A percentile compares a stretch with the other conserved stretches of the same genome.
Conservation (phyloP, 2,329 filamentous ascomycete genomes). For the Epicoccum nigrum region DNA sequence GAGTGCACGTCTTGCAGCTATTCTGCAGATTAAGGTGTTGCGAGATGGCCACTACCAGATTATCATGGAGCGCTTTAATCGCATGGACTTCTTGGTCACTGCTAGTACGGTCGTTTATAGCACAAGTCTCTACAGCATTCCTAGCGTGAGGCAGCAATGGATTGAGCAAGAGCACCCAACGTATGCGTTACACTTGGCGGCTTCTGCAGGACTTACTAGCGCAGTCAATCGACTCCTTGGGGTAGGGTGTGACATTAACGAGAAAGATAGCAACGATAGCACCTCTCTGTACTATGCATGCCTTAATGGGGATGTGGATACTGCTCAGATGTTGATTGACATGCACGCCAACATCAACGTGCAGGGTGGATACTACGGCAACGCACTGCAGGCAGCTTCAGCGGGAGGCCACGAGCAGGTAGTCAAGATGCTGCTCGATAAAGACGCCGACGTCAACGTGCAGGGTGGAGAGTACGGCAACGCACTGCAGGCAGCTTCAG, state of each 20-base stretch:
- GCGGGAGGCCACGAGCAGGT: too few relatives aligned
- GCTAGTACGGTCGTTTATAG: slow-evolving; percentile 23
- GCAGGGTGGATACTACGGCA: too few relatives aligned
- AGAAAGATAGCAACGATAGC: slow-evolving; percentile 12
- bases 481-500: too few relatives aligned
- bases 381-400: too few relatives aligned
- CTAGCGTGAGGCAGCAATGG: slow-evolving; percentile 13
- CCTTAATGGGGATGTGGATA: not conserved
- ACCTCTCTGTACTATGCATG: slow-evolving; percentile 16
- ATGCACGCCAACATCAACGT: too few relatives aligned
- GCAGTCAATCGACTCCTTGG: slow-evolving; percentile 15
- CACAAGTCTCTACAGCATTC: slow-evolving; percentile 21
- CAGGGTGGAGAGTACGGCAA: too few relatives aligned
- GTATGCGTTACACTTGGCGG: slow-evolving; percentile 24
- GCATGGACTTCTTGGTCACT: slow-evolving; percentile 16
- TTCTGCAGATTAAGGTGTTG: slow-evolving; percentile 20
- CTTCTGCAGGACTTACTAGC: slow-evolving; percentile 14
- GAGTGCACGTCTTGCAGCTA: slow-evolving; percentile 16
- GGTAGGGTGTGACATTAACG: slow-evolving; percentile 11
- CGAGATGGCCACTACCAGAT: not conserved
- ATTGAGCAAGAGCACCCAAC: slow-evolving; percentile 8
- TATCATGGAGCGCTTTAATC: slow-evolving; percentile 7
- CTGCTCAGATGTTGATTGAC: not conserved
- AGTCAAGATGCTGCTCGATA: too few relatives aligned
- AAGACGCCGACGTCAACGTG: too few relatives aligned